Evolutionary conservation across 1,139 yeast genomes (phyloP), one percentile per base, ranked within the genome.

Genomic region (Hyphopichia buzzinii): DNA sequence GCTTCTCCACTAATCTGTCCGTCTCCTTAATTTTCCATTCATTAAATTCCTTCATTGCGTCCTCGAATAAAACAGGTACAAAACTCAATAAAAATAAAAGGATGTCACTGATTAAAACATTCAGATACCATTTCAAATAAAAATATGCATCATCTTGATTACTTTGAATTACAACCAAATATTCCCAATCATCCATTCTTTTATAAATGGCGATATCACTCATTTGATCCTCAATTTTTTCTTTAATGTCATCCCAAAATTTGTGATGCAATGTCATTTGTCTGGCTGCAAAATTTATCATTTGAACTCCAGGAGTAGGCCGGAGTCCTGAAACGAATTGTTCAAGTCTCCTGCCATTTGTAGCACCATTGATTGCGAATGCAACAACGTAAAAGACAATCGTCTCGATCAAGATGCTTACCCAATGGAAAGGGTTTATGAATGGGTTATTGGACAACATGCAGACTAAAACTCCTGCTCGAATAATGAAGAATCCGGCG

Each of bases 41-140:
- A 10, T 26, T 15, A 4, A 26, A 32, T 13, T 17, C 34, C 14
- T 32, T 8, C 17, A 32, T 17, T 16, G 17, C 30, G 13, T 26
- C 29, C 6, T 13, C 17, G 17, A 11, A 11, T 4, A 31, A 24
- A 4, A 6, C 8, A 7, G 35, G 35, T 10, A 23, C 13, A 22
- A 21, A 19, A 22, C 31, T 33, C 6, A 28, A 10, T 4, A 23
- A n/a, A 11, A 19, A 27, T 10, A 33, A 7, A 8, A 13, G 11
- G 12, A 27, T 11, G 17, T 27, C 29, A 27, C 35, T 19, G 16
- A 21, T 13, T 11, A 26, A 16, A 10, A 11, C 13, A 16, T 19
- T 16, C 17, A 28, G 11, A 11, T 33, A 33, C 35, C 35, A 33
- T 17, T 28, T 33, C n/a, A 22, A 17, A 12, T 15, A 26, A 19